phyloP scores from a whole-genome alignment of 768 basidiomycete species.

The Scleroderma citrinum region DNA sequence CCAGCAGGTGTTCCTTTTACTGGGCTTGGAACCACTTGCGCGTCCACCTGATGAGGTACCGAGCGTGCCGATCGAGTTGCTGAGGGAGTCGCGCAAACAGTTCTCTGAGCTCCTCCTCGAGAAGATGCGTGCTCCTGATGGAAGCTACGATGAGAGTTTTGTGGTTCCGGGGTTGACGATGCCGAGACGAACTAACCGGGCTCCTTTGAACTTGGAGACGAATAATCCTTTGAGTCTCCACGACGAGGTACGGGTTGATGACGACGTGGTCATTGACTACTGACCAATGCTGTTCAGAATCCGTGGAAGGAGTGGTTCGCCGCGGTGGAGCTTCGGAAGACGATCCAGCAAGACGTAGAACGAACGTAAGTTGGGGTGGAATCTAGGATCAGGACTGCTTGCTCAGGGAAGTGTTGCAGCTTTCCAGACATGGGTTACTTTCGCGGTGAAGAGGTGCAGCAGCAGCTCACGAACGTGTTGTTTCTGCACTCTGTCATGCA shows the following conservation, averaged over 20 bases:
- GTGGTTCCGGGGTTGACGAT: conserved; percentile 44
- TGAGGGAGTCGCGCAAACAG: conserved; percentile 46
- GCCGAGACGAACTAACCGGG: conserved; percentile 26
- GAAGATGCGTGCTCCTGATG: conserved; percentile 81
- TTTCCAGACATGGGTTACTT: conserved; percentile 98
- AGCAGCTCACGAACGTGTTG: conserved; percentile 77
- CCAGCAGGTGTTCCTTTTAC: conserved; percentile 61
- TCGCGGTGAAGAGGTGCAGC: conserved; percentile 66
- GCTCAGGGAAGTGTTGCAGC: conserved; percentile 34
- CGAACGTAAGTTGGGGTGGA: conserved; percentile 64
- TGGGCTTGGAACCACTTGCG: conserved; percentile 55
- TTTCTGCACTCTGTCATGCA: conserved; percentile 79
- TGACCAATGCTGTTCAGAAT: conserved; percentile 44
- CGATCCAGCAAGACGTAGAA: conserved; percentile 91
- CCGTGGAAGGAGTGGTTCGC: conserved; percentile 96
- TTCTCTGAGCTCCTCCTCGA: conserved; percentile 58
- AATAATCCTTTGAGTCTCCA: conserved; percentile 83
- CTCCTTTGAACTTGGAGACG: conserved; percentile 47
- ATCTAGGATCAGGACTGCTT: conserved; percentile 1
- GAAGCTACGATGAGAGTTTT: conserved; percentile 69
- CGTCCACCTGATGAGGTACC: conserved; percentile 35
- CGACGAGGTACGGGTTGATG: conserved; percentile 46
- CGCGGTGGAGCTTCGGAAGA: conserved; percentile 81
- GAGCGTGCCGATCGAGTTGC: conserved; percentile 32
- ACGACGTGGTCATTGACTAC: not conserved